Evolutionary conservation across 345 rosid genomes (phyloP), one percentile per base, ranked within the genome.

Genomic region (Adansonia digitata): DNA sequence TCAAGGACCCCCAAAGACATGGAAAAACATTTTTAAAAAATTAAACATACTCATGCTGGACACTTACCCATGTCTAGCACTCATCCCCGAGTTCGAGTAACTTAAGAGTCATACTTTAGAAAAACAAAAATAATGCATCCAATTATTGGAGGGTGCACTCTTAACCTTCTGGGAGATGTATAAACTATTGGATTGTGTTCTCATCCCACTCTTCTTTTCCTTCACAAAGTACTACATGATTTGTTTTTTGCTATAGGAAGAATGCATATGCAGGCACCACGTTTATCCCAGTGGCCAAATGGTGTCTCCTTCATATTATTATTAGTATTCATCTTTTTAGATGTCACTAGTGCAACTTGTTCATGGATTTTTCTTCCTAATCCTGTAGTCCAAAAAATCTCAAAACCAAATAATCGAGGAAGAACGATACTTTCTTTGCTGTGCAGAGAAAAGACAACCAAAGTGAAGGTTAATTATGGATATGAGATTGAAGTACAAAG

Each of bases 141-240:
- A 15, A 72, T 68, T 46, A 46, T 40, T 18, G 75, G 64, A 52
- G 35, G 34, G 4, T 20, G 35, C 40, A 64, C 42, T 53, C 39
- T 39, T 37, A 73, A 37, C 22, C 57, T 60, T 65, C 14, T 46
- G 42, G 77, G 70, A 63, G 18, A 31, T 10, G 53, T 66, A 7
- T 73, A 51, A 61, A 66, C 59, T 64, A 53, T 37, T 51, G 31
- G 73, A 48, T 68, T 69, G 26, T 74, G 20, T 14, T 35, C 34
- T 56, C 15, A 63, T 70, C 43, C 55, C 71, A 27, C 15, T 37
- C 35, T 56, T 40, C 22, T 37, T 42, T 72, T 72, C 46, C 66
- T 72, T 37, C 37, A 72, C 18, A 40, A 39, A 40, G 48, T 40
- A 72, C n/a, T 72, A 66, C 5, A 34, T 46, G 15, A 40, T 65